Conservation (phyloP, 2,329 filamentous ascomycete genomes). For the Nothomitra cinnamomea region DNA sequence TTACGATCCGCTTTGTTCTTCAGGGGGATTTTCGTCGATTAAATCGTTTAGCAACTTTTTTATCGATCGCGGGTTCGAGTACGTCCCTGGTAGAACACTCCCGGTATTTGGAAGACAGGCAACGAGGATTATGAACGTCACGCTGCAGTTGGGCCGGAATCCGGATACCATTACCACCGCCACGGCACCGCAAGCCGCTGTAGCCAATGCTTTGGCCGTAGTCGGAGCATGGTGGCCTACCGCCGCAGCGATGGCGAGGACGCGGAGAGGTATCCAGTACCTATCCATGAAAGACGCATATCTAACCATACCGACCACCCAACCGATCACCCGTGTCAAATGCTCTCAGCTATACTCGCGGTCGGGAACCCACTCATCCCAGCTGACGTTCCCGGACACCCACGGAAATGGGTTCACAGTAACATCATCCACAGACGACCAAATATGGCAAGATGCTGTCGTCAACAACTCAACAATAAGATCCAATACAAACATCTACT, state of each 20-base stretch:
- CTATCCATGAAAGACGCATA: not conserved
- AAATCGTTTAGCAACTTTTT: not conserved
- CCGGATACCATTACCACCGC: not conserved
- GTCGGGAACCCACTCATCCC: not conserved
- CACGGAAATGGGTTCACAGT: not conserved
- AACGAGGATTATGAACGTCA: not conserved
- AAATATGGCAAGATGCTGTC: not conserved
- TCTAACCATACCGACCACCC: not conserved
- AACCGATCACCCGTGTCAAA: not conserved
- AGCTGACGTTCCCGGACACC: not conserved
- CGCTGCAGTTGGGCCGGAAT: not conserved
- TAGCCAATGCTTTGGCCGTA: not conserved
- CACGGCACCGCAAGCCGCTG: not conserved
- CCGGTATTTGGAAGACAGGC: not conserved
- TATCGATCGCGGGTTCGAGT: not conserved
- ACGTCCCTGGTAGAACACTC: not conserved
- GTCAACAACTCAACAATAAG: not conserved
- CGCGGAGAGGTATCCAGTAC: not conserved
- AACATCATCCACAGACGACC: not conserved
- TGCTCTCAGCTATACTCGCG: not conserved
- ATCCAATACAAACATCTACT: not conserved
- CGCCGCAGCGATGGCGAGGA: not conserved
- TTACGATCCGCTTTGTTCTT: not conserved
- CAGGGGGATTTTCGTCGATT: not conserved
- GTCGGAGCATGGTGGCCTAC: not conserved